Evolutionary conservation across 1,284 basidiomycete species (phyloP), one percentile per base, ranked within the genome.

Genomic region (Vanrija sp.): DNA sequence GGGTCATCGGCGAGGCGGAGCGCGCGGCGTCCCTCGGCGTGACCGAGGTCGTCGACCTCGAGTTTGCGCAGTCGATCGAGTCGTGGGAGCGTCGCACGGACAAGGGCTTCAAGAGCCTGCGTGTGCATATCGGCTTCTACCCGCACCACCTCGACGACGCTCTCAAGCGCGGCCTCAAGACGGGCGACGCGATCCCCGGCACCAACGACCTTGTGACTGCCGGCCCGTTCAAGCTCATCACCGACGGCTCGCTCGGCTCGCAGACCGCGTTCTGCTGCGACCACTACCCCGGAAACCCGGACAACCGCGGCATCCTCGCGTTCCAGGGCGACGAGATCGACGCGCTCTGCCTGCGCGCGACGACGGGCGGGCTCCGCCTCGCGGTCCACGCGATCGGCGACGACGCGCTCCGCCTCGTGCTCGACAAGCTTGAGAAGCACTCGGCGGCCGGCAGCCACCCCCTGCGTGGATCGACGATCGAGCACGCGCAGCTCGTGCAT

Each of bases 301-400:
- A 55, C 25, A 58, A 67, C 57, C 60, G 61, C 38, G 67, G 69
- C 16, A 48, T 67, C 19, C 57, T 65, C 25, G 55, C 56, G 7
- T 61, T 63, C 49, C 34, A 49, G n/a, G 57, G 52, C 2, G 50
- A 58, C n/a, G 62, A 63, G 8, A 60, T 73, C 1, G 51, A 56
- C 6, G 51, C 49, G 5, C 62, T 69, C 52, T 57, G 66, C 19
- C 48, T 58, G 44, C 57, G 55, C 15, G 73, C 63, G 3, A 63
- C 60, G 0, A 39, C 48, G 4, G 46, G 67, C 25, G 64, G 63
- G 1, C 61, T 72, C 29, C 25, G 43, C 5, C 43, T 75, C 16
- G 73, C 73, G 1, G 66, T 75, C 10, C 73, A 72, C 54, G 71
- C 71, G 3, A 69, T 75, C 39, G 73, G 73, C 5, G 72, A 75